Conservation (phyloP, 768 basidiomycete genomes). For the Dacryopinax primogenitus region DNA sequence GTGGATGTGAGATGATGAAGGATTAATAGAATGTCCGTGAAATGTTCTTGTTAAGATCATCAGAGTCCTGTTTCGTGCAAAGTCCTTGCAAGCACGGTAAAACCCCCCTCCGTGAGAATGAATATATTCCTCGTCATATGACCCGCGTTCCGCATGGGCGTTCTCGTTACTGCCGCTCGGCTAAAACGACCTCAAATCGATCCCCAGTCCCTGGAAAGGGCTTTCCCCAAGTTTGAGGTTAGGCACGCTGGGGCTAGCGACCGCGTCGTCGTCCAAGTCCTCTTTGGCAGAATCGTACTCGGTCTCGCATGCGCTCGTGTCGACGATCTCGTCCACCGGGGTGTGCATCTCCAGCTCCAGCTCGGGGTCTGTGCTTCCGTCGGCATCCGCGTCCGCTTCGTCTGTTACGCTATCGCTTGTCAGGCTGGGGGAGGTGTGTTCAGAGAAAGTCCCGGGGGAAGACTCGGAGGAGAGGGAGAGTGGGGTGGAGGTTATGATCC, state of each 20-base stretch:
- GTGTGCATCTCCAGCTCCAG: not conserved
- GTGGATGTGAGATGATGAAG: not conserved
- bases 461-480: not conserved
- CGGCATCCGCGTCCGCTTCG: not conserved
- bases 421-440: not conserved
- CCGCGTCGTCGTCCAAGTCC: not conserved
- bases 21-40: not conserved
- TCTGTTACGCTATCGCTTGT: not conserved
- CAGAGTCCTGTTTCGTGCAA: no score
- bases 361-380: not conserved
- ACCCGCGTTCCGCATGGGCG: no score
- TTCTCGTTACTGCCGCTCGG: no score
- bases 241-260: not conserved
- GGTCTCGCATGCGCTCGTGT: not conserved
- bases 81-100: no score
- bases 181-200: not conserved
- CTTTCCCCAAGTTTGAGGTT: not conserved
- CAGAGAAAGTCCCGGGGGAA: not conserved
- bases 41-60: not conserved
- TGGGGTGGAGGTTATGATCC: not conserved
- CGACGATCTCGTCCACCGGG: not conserved
- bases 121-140: not conserved
- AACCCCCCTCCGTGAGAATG: not conserved
- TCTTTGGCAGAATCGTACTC: conserved; percentile 4
- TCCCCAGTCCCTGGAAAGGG: not conserved